These are phyloP conservation scores for Sugiyamaella sp. DNA, from an alignment of 1,139 yeast species.

Conservation along the genomic window DNA sequence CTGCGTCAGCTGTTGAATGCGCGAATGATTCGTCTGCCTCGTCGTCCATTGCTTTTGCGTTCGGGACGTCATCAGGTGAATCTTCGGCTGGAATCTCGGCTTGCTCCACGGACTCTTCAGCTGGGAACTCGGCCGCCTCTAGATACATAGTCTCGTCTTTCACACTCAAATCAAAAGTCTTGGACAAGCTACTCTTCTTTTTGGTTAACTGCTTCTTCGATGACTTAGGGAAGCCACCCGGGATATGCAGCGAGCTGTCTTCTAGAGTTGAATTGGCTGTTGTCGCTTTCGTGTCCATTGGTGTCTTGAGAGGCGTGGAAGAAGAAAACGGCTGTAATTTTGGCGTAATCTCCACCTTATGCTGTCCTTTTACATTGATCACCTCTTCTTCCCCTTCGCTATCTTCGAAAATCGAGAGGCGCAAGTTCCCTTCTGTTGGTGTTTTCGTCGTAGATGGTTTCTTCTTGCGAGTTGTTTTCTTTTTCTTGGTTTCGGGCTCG, in stretches of 20 bases:
- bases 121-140: constrained; percentile 29
- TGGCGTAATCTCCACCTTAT: not conserved
- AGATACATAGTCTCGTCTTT: constrained; percentile 18
- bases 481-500: not conserved
- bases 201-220: not conserved
- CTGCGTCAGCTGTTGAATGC: too few relatives aligned
- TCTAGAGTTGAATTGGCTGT: constrained; percentile 9
- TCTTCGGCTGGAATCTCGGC: constrained; percentile 17
- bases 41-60: too few relatives aligned
- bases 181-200: not conserved
- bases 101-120: constrained; percentile 23
- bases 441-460: not conserved
- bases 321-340: not conserved
- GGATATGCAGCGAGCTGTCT: constrained; percentile 12
- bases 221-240: constrained; percentile 14
- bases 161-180: constrained; percentile 5
- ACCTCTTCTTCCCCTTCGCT: constrained; percentile 5
- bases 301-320: constrained; percentile 1
- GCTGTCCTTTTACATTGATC: not conserved
- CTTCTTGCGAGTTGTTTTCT: constrained; percentile 1
- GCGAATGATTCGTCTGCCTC: too few relatives aligned
- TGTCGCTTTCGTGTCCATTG: not conserved
- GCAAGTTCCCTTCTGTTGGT: not conserved
- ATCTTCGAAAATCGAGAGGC: constrained; percentile 21
- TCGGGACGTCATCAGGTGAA: too few relatives aligned